Evolutionary conservation across 78 protist species (phyloP).

Genomic region (Dictyostelium capitatum): DNA sequence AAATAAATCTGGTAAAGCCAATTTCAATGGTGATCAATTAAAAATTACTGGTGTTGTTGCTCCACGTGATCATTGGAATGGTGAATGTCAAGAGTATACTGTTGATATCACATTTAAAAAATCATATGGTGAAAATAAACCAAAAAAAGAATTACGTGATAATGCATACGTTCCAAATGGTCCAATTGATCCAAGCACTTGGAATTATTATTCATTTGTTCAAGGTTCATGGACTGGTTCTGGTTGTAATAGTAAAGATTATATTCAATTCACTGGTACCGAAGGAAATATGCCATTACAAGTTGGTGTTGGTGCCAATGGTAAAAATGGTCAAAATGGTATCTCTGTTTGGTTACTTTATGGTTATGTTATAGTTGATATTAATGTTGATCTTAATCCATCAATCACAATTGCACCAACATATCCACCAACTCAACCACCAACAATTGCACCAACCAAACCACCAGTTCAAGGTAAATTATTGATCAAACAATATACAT

Average conservation of each 20-base stretch:
- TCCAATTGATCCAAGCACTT: constrained; percentile 56
- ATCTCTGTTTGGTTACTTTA: constrained; percentile 49
- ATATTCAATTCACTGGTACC: constrained; percentile 6
- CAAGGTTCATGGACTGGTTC: constrained; percentile 10
- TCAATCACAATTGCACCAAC: background rate
- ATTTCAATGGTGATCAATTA: background rate
- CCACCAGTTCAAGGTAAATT: constrained; percentile 2
- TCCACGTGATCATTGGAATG: background rate
- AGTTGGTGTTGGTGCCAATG: constrained; percentile 61
- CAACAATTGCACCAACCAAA: background rate
- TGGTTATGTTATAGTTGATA: background rate
- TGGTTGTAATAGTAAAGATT: background rate
- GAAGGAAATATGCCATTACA: constrained; percentile 24
- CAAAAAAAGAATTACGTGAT: constrained; percentile 27
- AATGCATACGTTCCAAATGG: constrained; percentile 50
- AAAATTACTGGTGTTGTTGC: background rate
- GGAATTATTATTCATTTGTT: constrained; percentile 33
- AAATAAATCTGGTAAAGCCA: background rate
- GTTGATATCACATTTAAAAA: background rate
- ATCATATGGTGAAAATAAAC: background rate
- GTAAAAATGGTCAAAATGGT: constrained; percentile 47
- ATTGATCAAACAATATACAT: too few relatives aligned
- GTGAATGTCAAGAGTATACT: background rate
- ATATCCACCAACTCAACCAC: background rate
- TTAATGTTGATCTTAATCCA: background rate